phyloP scores from a whole-genome alignment of 208 protist genomes.

The Endotrypanum monterogeii region DNA sequence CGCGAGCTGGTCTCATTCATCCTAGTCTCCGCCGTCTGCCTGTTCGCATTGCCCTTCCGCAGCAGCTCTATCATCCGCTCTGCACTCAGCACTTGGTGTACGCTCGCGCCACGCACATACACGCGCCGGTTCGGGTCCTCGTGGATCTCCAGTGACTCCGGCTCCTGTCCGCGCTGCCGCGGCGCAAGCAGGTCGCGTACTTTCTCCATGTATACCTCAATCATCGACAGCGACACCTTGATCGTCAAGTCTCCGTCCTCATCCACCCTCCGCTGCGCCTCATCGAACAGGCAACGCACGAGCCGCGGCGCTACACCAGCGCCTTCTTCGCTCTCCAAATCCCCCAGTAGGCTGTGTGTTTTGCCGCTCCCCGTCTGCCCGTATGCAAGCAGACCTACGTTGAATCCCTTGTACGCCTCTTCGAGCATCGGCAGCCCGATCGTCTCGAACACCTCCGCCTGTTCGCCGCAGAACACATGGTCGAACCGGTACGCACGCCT shows the following conservation, averaged over 20 bases:
- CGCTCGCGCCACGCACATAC: conserved; percentile 59
- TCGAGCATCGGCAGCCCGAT: conserved; percentile 80
- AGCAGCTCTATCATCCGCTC: conserved; percentile 74
- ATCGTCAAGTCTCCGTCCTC: conserved; percentile 55
- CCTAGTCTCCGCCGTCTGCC: conserved; percentile 77
- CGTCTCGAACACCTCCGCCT: conserved; percentile 69
- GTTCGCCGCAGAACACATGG: conserved; percentile 43
- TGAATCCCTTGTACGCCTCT: conserved; percentile 85
- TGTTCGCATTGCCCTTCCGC: conserved; percentile 62
- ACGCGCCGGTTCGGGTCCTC: conserved; percentile 59
- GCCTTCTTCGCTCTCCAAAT: conserved; percentile 38
- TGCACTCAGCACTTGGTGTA: conserved; percentile 73
- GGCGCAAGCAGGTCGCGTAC: conserved; percentile 74
- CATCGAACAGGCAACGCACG: conserved; percentile 42
- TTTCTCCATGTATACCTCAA: conserved; percentile 84
- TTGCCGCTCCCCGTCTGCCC: conserved; percentile 82
- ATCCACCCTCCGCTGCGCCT: conserved; percentile 48
- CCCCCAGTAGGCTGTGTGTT: conserved; percentile 76
- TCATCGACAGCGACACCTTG: conserved; percentile 75
- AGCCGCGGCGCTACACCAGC: conserved; percentile 44
- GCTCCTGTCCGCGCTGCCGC: conserved; percentile 71
- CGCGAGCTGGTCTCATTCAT: conserved; percentile 91
- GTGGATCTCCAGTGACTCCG: conserved; percentile 72
- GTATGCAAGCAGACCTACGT: conserved; percentile 84
- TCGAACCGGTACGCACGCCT: conserved; percentile 41